Evolutionary conservation across 148 eudicot genomes (phyloP), one percentile per base, ranked within the genome.

Genomic region (Silene uniflora): DNA sequence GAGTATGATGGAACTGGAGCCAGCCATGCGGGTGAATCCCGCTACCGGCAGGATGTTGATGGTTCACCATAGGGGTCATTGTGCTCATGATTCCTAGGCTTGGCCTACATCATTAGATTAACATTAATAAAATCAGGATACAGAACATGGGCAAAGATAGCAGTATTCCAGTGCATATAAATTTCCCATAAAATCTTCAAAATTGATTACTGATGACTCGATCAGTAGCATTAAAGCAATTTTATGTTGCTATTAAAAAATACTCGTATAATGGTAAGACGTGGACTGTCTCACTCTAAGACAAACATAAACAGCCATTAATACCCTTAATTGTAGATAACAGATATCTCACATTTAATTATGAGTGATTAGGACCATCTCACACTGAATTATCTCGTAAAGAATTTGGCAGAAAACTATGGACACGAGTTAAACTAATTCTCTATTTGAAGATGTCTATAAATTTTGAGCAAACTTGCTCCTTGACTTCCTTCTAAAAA

Each of bases 41-140:
- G 24, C 70, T 60, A 25, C 65, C 58, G 1, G 58, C 73, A 6
- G 83, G 83, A 59, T 67, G 79, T 47, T 81, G 83, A 67, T 76
- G 83, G 56, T 75, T 35, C 25, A 76, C 75, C 80, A 81, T 76
- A 8, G 83, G 83, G 11, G 80, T 29, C 22, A 72, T 44, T 65
- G 79, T 21, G 79, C 79, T 80, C 73, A 81, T 72, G 2, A 67
- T 73, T 72, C 83, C 83, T 21, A 81, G 73, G 80, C 44, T 81
- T 46, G 80, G 32, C 83, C 83, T 81, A 71, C 23, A 76, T 52
- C 25, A 70, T 68, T 65, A 66, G 60, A 76, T 19, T 58, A 62
- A 54, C 67, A 65, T 71, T 14, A 25, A 66, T 32, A 32, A 17
- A 5, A 29, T 32, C 9, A 21, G 5, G 47, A 35, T 14, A 19